Percentiles rank a stretch among this genome's conserved stretches.
Conservation (phyloP, 257 asterid species). For the Solanum appendiculatum region DNA sequence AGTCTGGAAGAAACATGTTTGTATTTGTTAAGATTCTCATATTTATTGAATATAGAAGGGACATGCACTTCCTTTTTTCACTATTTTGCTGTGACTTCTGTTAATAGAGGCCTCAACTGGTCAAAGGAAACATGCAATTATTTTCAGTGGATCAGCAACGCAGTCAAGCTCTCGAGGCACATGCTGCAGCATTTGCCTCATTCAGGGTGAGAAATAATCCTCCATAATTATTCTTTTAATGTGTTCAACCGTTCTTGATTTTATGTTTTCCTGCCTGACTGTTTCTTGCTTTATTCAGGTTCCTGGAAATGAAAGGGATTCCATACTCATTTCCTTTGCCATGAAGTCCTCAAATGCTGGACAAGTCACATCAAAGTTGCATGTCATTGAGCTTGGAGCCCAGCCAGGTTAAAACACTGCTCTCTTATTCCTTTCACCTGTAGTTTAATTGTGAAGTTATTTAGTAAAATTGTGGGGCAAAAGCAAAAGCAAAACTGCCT, state of each 20-base stretch:
- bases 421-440: background rate
- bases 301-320: slow-evolving; percentile 85
- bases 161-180: slow-evolving; percentile 98
- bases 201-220: slow-evolving; percentile 43
- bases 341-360: slow-evolving; percentile 78
- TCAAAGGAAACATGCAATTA: slow-evolving; percentile 96
- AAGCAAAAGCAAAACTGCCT: background rate
- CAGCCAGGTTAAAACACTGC: slow-evolving; percentile 61
- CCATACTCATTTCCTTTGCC: slow-evolving; percentile 91
- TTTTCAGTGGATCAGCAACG: slow-evolving; percentile 95
- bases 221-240: background rate
- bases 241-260: background rate
- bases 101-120: slow-evolving; percentile 83
- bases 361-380: slow-evolving; percentile 81
- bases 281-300: slow-evolving; percentile 38
- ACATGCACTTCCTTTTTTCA: background rate
- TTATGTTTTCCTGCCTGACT: background rate
- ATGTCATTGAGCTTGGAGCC: slow-evolving; percentile 95
- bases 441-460: background rate
- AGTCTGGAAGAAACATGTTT: background rate
- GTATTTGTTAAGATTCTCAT: background rate
- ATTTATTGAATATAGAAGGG: background rate
- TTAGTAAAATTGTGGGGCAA: background rate
- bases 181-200: slow-evolving; percentile 93
- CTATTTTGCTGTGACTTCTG: slow-evolving; percentile 1